phyloP scores from a whole-genome alignment of 345 rosid species.

The Geranium brycei region DNA sequence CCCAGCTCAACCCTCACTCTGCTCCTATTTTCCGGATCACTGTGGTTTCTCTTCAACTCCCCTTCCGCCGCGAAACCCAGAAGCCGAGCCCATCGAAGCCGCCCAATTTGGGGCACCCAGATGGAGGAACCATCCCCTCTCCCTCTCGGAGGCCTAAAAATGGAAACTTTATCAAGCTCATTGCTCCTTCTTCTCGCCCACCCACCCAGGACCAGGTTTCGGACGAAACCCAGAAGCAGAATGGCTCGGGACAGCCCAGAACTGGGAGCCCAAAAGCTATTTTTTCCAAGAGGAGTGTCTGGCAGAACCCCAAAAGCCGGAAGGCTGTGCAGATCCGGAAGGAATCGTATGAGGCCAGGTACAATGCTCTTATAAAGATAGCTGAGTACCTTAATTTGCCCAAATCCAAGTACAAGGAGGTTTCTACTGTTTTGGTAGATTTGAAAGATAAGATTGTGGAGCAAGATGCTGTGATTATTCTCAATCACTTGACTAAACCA shows the following conservation, averaged over 20 bases:
- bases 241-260: slow-evolving; percentile 6
- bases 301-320: slow-evolving; percentile 84
- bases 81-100: too few species aligned
- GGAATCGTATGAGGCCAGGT: slow-evolving; percentile 63
- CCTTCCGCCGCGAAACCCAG: too few species aligned
- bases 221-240: not conserved
- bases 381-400: slow-evolving; percentile 52
- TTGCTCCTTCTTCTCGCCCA: too few species aligned
- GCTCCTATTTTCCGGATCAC: too few species aligned
- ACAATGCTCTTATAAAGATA: slow-evolving; percentile 46
- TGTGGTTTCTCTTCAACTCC: too few species aligned
- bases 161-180: too few species aligned
- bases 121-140: too few species aligned
- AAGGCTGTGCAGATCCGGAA: slow-evolving; percentile 54
- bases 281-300: slow-evolving; percentile 30
- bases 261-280: slow-evolving; percentile 1
- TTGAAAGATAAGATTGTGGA: slow-evolving; percentile 43
- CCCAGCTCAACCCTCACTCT: too few species aligned
- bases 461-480: slow-evolving; percentile 73
- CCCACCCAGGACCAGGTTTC: too few species aligned
- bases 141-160: too few species aligned
- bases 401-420: slow-evolving; percentile 25
- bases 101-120: too few species aligned
- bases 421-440: slow-evolving; percentile 25
- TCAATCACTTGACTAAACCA: slow-evolving; percentile 73